Conservation (phyloP, 2,329 filamentous ascomycete species). For the Penicillium sp. region DNA sequence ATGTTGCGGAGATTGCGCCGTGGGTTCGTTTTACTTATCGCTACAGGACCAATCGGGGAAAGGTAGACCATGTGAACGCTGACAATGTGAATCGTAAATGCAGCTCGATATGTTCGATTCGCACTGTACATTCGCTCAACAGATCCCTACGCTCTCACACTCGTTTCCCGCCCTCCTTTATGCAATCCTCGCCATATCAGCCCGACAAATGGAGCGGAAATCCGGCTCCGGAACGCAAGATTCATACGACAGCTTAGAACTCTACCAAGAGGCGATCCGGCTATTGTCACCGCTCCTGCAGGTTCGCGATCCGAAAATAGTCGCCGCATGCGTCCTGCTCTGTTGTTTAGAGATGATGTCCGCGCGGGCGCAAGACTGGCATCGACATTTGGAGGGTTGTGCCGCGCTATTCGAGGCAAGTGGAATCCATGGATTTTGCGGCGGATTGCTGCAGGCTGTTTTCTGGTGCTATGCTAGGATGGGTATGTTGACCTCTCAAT, state of each 20-base stretch:
- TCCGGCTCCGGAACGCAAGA: constrained; percentile 49
- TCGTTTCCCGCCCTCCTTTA: constrained; percentile 53
- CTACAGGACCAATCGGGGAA: neutral
- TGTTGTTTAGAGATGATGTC: constrained; percentile 62
- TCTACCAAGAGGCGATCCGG: constrained; percentile 60
- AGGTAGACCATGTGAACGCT: neutral
- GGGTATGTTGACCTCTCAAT: constrained; percentile 41
- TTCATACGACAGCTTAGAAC: constrained; percentile 56
- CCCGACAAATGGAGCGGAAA: constrained; percentile 59
- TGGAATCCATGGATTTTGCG: constrained; percentile 56
- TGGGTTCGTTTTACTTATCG: constrained; percentile 47
- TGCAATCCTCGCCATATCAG: constrained; percentile 59
- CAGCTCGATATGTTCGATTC: constrained; percentile 64
- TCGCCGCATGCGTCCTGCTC: constrained; percentile 59
- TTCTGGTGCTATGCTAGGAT: constrained; percentile 66
- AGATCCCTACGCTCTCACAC: constrained; percentile 56
- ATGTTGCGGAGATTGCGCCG: constrained; percentile 58
- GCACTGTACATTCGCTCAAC: constrained; percentile 57
- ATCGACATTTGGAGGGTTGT: constrained; percentile 61
- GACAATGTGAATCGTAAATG: neutral
- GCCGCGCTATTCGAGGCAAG: constrained; percentile 58
- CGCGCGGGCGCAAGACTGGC: constrained; percentile 57
- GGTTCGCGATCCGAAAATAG: constrained; percentile 54
- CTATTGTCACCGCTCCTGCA: constrained; percentile 55
- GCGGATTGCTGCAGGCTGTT: constrained; percentile 58